Evolutionary conservation across 495 filamentous ascomycete species (phyloP), one percentile per base, ranked within the genome.

Genomic region (Aspergillus nidulans): DNA sequence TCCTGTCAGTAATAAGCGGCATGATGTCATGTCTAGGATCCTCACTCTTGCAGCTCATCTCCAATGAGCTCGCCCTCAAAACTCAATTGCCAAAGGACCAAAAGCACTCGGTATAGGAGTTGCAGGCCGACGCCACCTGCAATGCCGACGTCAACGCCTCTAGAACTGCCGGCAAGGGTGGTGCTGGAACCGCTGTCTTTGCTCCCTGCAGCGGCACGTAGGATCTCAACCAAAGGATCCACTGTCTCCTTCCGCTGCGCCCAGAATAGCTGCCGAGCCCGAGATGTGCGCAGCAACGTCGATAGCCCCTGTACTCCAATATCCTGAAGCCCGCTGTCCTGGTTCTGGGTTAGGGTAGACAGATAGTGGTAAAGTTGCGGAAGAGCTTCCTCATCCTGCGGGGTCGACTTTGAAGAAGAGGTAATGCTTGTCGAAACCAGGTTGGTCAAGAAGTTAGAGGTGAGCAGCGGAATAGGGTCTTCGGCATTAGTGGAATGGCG

Each of bases 301-400:
- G 95, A 96, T 71, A 95, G 94, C 67, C 90, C 83, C 67, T 91
- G 87, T 9, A 97, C 91, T 5, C 90, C 92, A 68, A 97, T 96
- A 63, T 99, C 95, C 69, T 97, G 94, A 19, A 96, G 79, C 18
- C 90, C 90, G 52, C 88, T 88, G 64, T 91, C 91, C 46, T 89
- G 78, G 64, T 84, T 90, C 72, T 90, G 89, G 49, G 88, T 85
- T 50, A 79, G 76, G 36, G 81, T 81, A n/a, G 90, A 86, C 36
- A 97, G 82, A 71, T 96, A 97, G 63, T 76, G 83, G 72, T 92
- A 92, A 26, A 97, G 76, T 63, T 89, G 78, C n/a, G 91, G 86
- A 38, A 97, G 77, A 21, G 94, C 91, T 61, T 87, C 80, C n/a
- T 86, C 79, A 32, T 88, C 88, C 21, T 80, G 69, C 5, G 74